Evolutionary conservation across 345 rosid species (phyloP).

Genomic region (Eucalyptus victrix): DNA sequence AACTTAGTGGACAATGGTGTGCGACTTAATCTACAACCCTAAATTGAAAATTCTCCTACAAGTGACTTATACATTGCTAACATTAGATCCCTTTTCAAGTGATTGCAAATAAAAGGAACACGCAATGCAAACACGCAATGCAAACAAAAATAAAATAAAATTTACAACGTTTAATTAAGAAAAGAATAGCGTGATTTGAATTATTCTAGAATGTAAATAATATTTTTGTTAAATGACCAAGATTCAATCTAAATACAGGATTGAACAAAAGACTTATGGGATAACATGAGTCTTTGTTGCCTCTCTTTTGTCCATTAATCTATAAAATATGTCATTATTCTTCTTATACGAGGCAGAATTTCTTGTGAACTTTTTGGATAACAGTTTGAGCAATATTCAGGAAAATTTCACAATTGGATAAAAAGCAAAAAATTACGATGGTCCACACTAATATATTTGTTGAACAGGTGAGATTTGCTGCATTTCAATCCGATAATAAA

Average conservation of each 20-base stretch:
- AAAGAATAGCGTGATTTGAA: neutral
- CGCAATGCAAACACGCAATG: too few species aligned
- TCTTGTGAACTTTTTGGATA: neutral
- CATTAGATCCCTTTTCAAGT: neutral
- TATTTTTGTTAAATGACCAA: neutral
- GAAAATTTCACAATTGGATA: neutral
- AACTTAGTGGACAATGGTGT: too few species aligned
- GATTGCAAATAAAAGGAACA: neutral
- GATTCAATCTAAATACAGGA: neutral
- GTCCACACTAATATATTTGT: neutral
- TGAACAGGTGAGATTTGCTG: neutral
- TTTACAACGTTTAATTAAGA: neutral
- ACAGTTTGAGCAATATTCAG: neutral
- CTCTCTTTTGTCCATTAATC: neutral
- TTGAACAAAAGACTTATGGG: neutral
- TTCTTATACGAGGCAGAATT: neutral
- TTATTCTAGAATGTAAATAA: neutral
- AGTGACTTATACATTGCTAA: too few species aligned
- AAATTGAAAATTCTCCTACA: too few species aligned
- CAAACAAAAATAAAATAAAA: neutral
- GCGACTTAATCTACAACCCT: too few species aligned
- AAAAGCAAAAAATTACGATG: neutral
- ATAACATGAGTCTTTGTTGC: neutral
- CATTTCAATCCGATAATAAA: neutral
- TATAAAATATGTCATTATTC: neutral